A percentile compares a stretch with the other conserved stretches of the same genome.
Conservation (phyloP, 768 basidiomycete genomes). For the Calocybe gangraenosa region DNA sequence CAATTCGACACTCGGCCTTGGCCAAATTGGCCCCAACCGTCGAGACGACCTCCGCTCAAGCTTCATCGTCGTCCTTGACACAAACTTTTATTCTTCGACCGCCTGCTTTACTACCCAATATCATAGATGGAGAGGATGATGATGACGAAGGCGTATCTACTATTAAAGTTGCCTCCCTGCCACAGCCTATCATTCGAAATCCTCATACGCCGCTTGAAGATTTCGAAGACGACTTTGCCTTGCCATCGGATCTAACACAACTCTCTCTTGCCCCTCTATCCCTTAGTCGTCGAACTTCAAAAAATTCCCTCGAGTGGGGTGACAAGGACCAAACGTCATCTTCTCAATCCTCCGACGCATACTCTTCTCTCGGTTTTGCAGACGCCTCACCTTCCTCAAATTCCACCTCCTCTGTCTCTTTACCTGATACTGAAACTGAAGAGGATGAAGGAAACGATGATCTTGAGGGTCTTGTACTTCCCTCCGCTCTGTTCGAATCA, state of each 20-base stretch:
- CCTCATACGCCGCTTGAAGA: constrained; percentile 57
- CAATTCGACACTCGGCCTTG: constrained; percentile 37
- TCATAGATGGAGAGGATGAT: constrained; percentile 56
- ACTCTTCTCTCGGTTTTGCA: constrained; percentile 74
- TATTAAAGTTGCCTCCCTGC: constrained; percentile 65
- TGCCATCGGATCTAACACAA: constrained; percentile 76
- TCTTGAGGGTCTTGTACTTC: constrained; percentile 78
- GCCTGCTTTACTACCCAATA: constrained; percentile 42
- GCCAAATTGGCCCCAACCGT: constrained; percentile 35
- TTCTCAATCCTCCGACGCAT: constrained; percentile 85
- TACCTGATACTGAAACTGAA: constrained; percentile 72
- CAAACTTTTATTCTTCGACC: constrained; percentile 65
- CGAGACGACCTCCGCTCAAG: constrained; percentile 28
- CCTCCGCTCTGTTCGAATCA: constrained; percentile 71
- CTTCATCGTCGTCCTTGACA: constrained; percentile 11
- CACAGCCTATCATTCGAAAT: constrained; percentile 29
- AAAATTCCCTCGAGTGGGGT: constrained; percentile 81
- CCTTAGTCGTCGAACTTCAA: constrained; percentile 73
- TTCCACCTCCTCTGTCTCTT: constrained; percentile 60
- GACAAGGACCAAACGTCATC: constrained; percentile 81
- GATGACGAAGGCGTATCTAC: constrained; percentile 83
- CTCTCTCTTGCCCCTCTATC: constrained; percentile 79
- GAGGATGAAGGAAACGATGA: constrained; percentile 68
- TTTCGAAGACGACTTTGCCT: constrained; percentile 77
- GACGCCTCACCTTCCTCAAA: constrained; percentile 70